Base-by-base conservation (phyloP, 176 grass and related monocot species). In the Avena sativa region DNA sequence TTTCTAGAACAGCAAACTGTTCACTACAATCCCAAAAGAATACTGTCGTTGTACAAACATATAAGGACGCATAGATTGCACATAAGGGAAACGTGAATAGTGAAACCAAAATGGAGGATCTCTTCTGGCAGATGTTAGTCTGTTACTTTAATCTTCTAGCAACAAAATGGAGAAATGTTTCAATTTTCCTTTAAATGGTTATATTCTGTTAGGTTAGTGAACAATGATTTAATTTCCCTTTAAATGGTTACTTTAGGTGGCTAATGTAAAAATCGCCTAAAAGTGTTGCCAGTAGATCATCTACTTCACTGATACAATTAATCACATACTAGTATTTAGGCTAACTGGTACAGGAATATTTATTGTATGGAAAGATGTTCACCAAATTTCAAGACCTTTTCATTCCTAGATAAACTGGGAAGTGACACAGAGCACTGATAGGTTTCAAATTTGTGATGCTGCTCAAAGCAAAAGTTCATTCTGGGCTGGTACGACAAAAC, bases 381-480 rank as follows among this genome's bases (percentile, higher is more conserved):
- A 82, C 17, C 46, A 80, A 57, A 15, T 66, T 80, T 84, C 1
- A 57, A 44, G 49, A 23, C 21, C 16, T 57, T 19, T 43, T 28
- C 28, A 66, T 2, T n/a, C 25, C 34, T 60, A 87, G 68, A 87
- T 80, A 53, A 84, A 52, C 56, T 49, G 25, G 76, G 75, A 79
- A 25, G 16, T 17, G 77, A 9, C 58, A 87, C 14, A 9, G 38
- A 51, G 6, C 9, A 83, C 6, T 38, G 58, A 68, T 19, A 2
- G 13, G 28, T 79, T 83, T 66, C 5, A 34, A 65, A 48, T 66
- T 11, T 9, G 63, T 34, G 21, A 74, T 53, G 65, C 14, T 75
- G 59, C 25, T 69, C 9, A 81, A 79, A 19, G 17, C 8, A 23
- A 17, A 21, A 2, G 19, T 49, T 51, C 3, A 26, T 61, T 58